Base-by-base conservation (phyloP, 2,329 filamentous ascomycete species). In the Fusarium armeniacum region DNA sequence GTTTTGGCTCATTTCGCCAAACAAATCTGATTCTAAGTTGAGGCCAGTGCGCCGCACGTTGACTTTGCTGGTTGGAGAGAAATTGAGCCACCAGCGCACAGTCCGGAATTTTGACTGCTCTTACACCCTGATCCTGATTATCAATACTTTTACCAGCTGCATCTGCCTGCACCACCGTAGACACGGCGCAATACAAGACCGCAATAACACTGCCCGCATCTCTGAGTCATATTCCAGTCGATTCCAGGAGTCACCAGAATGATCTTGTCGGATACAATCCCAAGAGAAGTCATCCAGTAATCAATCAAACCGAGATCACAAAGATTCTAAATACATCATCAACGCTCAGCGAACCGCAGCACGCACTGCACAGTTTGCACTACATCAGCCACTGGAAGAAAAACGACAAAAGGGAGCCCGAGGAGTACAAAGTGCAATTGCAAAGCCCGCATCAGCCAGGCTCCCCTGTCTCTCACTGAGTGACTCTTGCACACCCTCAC, bases 41-140 rank as follows among this genome's bases (percentile, higher is more conserved):
- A 67, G 58, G 71, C 40, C 71, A 72, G 73, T 75, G 72, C 67
- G 67, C 46, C 50, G 46, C 67, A 75, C 73, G 60, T 72, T 76
- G 61, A 54, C 46, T 57, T 56, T 49, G 54, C 46, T 70, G 44
- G 50, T 65, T 58, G 64, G 65, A 36, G 59, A 69, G 33, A 69
- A 71, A 65, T 43, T 62, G 68, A 52, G 24, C 49, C 49, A 52
- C 69, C 41, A n/a, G 35, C 40, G 40, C 53, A 65, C 62, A 60
- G 53, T 64, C 69, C 49, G 65, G 40, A 47, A 46, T 45, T 72
- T 75, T 66, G 73, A 72, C 46, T 64, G 38, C 35, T 43, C 54
- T 66, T 73, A 67, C 69, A 61, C 56, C 55, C 70, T 64, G 67
- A 70, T 70, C 55, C 70, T 64, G 67, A 70, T 70, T 70, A 70